Percentiles rank a stretch among this genome's conserved stretches.
These are phyloP conservation scores for Acanthamoeba culbertsoni DNA, from an alignment of 208 protist genomes.

Conservation along the genomic window DNA sequence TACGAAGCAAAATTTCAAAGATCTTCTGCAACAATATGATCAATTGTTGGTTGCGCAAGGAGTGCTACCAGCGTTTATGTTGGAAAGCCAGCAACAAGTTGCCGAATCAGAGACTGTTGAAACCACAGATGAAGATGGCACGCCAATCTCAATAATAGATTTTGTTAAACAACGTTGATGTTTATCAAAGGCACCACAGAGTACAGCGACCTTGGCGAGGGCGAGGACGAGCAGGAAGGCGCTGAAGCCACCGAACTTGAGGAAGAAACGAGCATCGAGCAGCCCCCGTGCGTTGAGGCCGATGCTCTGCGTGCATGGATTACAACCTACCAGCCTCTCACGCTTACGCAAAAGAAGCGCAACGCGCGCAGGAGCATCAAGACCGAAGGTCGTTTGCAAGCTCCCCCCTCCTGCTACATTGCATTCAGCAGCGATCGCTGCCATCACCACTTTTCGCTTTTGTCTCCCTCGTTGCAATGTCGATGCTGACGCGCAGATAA, in stretches of 20 bases:
- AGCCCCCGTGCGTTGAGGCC: too few species aligned
- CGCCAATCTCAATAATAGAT: not conserved
- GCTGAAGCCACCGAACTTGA: not conserved
- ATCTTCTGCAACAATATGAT: slow-evolving; percentile 37
- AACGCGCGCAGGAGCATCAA: not conserved
- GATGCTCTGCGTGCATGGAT: not conserved
- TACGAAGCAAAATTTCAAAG: slow-evolving; percentile 36
- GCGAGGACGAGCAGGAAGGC: not conserved
- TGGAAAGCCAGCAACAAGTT: not conserved
- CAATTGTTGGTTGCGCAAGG: slow-evolving; percentile 19
- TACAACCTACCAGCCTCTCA: not conserved
- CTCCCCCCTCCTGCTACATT: not conserved
- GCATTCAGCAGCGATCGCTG: not conserved
- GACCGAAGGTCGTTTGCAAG: not conserved
- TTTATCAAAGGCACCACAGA: too few species aligned
- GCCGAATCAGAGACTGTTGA: not conserved
- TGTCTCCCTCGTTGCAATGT: not conserved
- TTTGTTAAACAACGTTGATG: too few species aligned
- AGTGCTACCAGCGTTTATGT: slow-evolving; percentile 43
- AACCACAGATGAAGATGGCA: not conserved
- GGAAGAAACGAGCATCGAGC: too few species aligned
- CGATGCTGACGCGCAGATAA: not conserved
- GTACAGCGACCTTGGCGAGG: not conserved
- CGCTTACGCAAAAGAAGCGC: slow-evolving; percentile 20
- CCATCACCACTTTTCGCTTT: not conserved